Base-by-base conservation (phyloP, 257 asterid species). In the Echites panduratus region DNA sequence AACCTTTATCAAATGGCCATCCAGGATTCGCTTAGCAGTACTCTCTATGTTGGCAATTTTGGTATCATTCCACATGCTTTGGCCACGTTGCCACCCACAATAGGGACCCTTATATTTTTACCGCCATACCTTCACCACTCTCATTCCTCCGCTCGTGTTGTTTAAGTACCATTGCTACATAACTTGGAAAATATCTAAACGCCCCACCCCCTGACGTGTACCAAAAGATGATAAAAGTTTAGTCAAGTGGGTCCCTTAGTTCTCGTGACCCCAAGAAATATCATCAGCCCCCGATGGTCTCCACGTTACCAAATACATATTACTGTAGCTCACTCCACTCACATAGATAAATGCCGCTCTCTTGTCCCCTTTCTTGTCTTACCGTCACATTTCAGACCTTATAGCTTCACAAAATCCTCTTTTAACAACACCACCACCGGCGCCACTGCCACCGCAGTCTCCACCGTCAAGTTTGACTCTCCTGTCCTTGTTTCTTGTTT, bases 281-380 rank as follows among this genome's bases (percentile, higher is more conserved):
- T 70, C 76, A 53, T 59, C 58, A n/a, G 49, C 47, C 70, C 41
- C 75, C 66, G n/a, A 57, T 61, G 35, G 5, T 71, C 84, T 75
- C 83, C 81, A 76, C 81, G 79, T 75, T 68, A 62, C 74, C 78
- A 73, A 73, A 68, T 73, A 40, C 6, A 29, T 68, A 14, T 73
- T 49, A 24, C 70, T 56, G 79, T 32, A n/a, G 4, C 38, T 66
- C 40, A 63, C 66, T 74, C 84, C 76, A 69, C 71, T 74, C 76
- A 73, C 19, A 47, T 26, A 38, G 26, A 38, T 5, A n/a, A 19
- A 54, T 16, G 66, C 62, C 26, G 43, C 79, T 41, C 73, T 66
- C 48, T 79, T 43, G 58, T 20, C 3, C 75, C 16, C 32, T 4
- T 1, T 22, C 54, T 32, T 2, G 26, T 2, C 9, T 17, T 48